Evolutionary conservation across 2,329 filamentous ascomycete species (phyloP).

Genomic region (Exophiala bonariae): DNA sequence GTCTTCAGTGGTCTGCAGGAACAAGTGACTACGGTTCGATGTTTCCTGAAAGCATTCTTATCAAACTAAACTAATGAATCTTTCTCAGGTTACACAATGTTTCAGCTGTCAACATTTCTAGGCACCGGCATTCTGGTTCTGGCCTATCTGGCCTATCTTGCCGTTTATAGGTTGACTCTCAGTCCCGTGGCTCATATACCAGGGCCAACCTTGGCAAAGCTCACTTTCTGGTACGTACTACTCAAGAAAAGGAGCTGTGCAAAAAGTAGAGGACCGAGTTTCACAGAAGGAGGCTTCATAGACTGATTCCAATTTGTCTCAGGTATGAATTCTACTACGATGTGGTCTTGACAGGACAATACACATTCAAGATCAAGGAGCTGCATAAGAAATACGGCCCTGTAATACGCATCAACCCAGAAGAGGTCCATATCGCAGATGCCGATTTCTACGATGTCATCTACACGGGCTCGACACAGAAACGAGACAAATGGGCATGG

Average conservation of each 20-base stretch:
- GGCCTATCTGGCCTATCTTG: constrained; percentile 8
- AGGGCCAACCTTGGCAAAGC: constrained; percentile 33
- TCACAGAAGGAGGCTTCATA: too few relatives aligned
- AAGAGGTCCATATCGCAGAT: constrained; percentile 35
- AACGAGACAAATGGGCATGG: constrained; percentile 30
- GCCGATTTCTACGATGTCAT: constrained; percentile 34
- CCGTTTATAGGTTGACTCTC: constrained; percentile 22
- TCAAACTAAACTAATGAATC: too few relatives aligned
- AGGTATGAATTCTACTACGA: constrained; percentile 37
- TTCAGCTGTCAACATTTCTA: neutral
- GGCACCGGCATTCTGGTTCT: neutral
- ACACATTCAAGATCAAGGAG: constrained; percentile 34
- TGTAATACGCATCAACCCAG: constrained; percentile 36
- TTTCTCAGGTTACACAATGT: constrained; percentile 2
- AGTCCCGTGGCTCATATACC: constrained; percentile 26
- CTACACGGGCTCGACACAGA: constrained; percentile 27
- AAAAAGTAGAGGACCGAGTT: neutral
- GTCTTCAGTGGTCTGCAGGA: too few relatives aligned
- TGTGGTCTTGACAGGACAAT: constrained; percentile 32
- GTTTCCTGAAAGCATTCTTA: neutral
- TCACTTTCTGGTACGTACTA: constrained; percentile 23
- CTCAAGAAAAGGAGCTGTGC: too few relatives aligned
- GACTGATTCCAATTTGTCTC: too few relatives aligned
- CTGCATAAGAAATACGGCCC: constrained; percentile 38
- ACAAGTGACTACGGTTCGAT: too few relatives aligned